Evolutionary conservation across 331 rosid species (phyloP).

Genomic region (Dryas integrifolia): DNA sequence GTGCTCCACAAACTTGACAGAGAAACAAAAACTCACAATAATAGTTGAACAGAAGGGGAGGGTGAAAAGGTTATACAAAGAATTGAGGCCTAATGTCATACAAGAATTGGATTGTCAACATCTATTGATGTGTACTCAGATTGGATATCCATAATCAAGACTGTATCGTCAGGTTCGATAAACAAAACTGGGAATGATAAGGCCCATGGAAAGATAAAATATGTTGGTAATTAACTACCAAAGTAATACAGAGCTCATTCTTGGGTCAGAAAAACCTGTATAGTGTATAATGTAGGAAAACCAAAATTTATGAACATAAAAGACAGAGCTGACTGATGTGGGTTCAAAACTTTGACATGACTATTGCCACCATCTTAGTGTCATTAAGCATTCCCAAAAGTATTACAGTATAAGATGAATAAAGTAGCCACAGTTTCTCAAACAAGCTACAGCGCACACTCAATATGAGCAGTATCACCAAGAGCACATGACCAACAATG

Average conservation of each 20-base stretch:
- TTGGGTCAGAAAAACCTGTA: background rate
- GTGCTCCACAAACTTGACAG: conserved; percentile 2
- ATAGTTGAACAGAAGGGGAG: background rate
- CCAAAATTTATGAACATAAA: background rate
- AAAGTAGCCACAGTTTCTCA: background rate
- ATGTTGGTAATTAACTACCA: background rate
- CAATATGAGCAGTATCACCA: background rate
- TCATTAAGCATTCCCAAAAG: background rate
- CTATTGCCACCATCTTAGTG: background rate
- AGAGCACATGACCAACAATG: background rate
- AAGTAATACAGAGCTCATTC: background rate
- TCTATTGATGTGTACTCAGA: background rate
- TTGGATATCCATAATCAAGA: background rate
- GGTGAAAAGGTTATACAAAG: background rate
- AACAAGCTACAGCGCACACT: no score
- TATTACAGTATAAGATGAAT: background rate
- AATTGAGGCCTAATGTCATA: background rate
- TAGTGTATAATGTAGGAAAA: background rate
- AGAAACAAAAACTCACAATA: background rate
- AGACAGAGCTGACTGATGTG: background rate
- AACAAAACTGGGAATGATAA: background rate
- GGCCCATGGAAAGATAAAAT: background rate
- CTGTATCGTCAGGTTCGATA: background rate
- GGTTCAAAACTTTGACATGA: background rate
- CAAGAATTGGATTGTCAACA: background rate